Conservation (phyloP, 495 filamentous ascomycete species). For the Elaphomyces granulatus region DNA sequence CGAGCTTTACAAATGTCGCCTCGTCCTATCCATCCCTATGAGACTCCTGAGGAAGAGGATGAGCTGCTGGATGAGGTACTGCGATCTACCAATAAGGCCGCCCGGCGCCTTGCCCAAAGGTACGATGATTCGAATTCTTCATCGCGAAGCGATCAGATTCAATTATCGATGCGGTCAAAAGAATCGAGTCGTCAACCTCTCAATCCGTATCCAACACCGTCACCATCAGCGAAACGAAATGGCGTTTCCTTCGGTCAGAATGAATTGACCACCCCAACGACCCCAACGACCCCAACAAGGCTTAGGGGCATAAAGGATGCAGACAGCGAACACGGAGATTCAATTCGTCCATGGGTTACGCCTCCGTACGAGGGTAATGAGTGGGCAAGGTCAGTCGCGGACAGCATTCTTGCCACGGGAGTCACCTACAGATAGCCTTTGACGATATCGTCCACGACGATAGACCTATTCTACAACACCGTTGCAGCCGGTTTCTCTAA, state of each 20-base stretch:
- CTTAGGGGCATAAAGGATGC: constrained; percentile 43
- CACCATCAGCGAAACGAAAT: constrained; percentile 71
- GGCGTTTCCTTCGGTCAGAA: constrained; percentile 52
- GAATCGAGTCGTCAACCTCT: constrained; percentile 40
- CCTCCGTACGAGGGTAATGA: constrained; percentile 85
- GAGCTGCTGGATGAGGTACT: constrained; percentile 82
- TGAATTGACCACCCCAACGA: too few relatives aligned
- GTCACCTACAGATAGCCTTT: constrained; percentile 31
- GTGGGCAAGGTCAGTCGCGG: constrained; percentile 68
- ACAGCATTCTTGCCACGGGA: constrained; percentile 59
- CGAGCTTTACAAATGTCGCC: constrained; percentile 63
- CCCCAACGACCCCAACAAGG: constrained; percentile 31
- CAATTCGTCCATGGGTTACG: constrained; percentile 76
- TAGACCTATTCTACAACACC: too few relatives aligned
- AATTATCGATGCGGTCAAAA: constrained; percentile 35
- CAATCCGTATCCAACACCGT: constrained; percentile 86
- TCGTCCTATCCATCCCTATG: constrained; percentile 63
- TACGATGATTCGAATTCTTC: constrained; percentile 27
- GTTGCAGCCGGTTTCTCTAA: too few relatives aligned
- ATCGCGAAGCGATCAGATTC: constrained; percentile 23
- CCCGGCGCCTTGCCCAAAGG: constrained; percentile 35
- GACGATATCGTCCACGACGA: too few relatives aligned
- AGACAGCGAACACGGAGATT: constrained; percentile 40
- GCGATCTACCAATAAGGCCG: constrained; percentile 43
- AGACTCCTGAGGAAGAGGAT: constrained; percentile 93